phyloP scores from a whole-genome alignment of 768 basidiomycete genomes.

The Paxillus involutus region DNA sequence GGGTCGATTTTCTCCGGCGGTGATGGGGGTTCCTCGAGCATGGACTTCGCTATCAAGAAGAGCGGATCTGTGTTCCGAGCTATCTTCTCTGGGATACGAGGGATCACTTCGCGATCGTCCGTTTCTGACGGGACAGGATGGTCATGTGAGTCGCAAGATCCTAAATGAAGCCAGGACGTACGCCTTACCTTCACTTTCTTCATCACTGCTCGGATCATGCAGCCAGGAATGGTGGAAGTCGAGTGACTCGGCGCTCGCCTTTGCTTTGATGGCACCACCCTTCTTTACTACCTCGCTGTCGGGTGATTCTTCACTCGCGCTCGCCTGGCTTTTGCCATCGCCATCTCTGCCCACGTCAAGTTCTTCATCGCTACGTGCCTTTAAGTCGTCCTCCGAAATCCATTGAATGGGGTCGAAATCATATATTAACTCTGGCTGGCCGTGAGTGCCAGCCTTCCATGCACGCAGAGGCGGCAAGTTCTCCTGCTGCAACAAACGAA shows the following conservation, averaged over 20 bases:
- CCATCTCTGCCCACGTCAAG: too few relatives aligned
- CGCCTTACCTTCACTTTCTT: not conserved
- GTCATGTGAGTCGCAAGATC: not conserved
- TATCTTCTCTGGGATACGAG: not conserved
- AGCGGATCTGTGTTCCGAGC: not conserved
- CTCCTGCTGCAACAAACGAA: too few relatives aligned
- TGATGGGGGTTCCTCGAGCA: not conserved
- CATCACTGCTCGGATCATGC: not conserved
- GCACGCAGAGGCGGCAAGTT: too few relatives aligned
- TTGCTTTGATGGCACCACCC: not conserved
- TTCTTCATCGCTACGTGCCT: not conserved
- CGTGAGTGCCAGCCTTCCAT: not conserved
- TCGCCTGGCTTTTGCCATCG: not conserved
- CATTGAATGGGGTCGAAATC: not conserved
- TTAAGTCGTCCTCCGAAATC: not conserved
- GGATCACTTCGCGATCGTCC: not conserved
- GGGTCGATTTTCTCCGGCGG: not conserved
- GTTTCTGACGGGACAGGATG: not conserved
- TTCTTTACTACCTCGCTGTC: too few relatives aligned
- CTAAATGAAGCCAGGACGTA: not conserved
- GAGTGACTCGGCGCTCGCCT: not conserved
- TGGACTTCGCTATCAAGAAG: not conserved
- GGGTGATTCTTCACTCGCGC: not conserved
- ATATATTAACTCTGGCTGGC: too few relatives aligned
- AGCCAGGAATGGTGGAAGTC: not conserved